Base-by-base conservation (phyloP, 768 basidiomycete genomes). In the Hypholoma fasciculare region DNA sequence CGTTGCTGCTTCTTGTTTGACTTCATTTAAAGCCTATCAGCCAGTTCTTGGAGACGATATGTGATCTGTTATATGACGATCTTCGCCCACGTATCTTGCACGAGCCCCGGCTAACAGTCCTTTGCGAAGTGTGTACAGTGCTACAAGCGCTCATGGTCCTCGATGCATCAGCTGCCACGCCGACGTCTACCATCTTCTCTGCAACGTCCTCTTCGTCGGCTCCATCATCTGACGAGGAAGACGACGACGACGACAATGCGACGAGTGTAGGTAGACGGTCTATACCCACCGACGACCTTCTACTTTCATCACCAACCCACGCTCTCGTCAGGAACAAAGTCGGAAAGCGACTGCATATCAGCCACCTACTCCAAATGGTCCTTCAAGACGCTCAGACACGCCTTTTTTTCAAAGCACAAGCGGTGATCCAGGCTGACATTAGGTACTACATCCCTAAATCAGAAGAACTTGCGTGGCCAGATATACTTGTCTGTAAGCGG, bases 121-220 rank as follows among this genome's bases (percentile, higher is more conserved):
- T 99, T 1, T 96, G 95, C 69, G 92, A 96, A 70, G 93, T 98
- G 23, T 99, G 96, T 78, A 98, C 94, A 0, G 93, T 99, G 17
- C 79, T 99, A 2, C 92, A 96, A 69, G 96, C 96, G 0, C 79
- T 98, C 42, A 98, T 98, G 94, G 91, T 98, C 3, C 85, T 95
- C 27, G 95, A 96, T 67, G 79, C 91, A 16, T 76, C 83, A 0
- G 72, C 65, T 3, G 62, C 63, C 14, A 47, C 67, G 9, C 63
- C 57, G 7, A 46, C 58, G 14, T 63, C 66, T 11, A 54, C 64
- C 14, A 17, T 49, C 40, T 60, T 57, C 34, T 54, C 52, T 19
- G 14, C 52, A 36, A 37, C 53, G 3, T 30, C 52, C 6, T 44
- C 54, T 23, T 34, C 37, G 9, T 19, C 38, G n/a, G 42, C 63